Evolutionary conservation across 2,329 filamentous ascomycete species (phyloP), one percentile per base, ranked within the genome.

Genomic region (Chaetomium sp.): DNA sequence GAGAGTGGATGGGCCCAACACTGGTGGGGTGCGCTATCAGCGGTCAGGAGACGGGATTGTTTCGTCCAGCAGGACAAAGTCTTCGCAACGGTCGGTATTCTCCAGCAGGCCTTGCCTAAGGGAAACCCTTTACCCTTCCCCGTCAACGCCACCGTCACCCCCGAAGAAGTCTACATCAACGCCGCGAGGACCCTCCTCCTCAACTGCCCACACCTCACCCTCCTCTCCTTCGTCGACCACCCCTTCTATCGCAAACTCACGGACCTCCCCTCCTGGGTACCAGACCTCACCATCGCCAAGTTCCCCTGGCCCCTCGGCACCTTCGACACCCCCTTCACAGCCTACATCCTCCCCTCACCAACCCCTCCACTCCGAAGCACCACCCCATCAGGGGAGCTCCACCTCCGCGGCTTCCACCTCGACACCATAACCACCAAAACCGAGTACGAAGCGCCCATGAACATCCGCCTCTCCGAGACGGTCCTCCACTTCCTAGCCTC

Each of bases 41-140:
- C 62, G 4, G 56, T 65, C 47, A 35, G 63, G 13, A 25, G 31
- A 8, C 50, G 65, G 19, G 53, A 57, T 4, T 65, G 63, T 12
- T 56, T 64, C 10, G 33, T 62, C 9, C 50, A 58, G 16, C 57
- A 65, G 38, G 66, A 67, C 60, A 64, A 62, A 9, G 57, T 67
- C 2, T 65, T 61, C 23, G 66, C 63, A 13, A 62, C 62, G 8
- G 21, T 65, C 4, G 60, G 60, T 5, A 63, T 62, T 16, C 50
- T 67, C 8, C 53, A 59, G 5, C 57, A 63, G n/a, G 29, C 45
- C 6, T 19, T 67, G 5, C 49, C 54, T 1, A 23, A 57, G 9
- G 33, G 33, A 3, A 29, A 16, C 7, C 57, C 54, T 16, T 8
- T 64, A 1, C 60, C 63, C 6, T 56, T 67, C 27, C 55, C 50